Evolutionary conservation across 2,329 filamentous ascomycete species (phyloP), one percentile per base, ranked within the genome.

Genomic region (Epichloe sibirici): DNA sequence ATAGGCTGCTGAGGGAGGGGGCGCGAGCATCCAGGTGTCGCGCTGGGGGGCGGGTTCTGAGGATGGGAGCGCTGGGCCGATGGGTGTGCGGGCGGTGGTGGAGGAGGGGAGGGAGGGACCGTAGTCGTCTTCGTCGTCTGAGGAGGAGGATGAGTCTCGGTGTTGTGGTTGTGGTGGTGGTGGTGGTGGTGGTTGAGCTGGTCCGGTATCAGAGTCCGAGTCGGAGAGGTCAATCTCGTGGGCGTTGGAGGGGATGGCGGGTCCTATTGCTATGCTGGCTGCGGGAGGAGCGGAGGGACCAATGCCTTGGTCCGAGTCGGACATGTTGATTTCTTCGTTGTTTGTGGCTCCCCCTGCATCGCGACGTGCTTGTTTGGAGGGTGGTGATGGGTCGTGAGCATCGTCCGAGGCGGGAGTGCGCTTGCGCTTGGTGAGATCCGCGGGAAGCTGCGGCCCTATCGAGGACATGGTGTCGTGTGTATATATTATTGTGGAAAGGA

Each of bases 21-120:
- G 86, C 1, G 81, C 78, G 46, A 89, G 74, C 86, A 90, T 90
- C 86, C 86, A 90, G 62, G 88, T 84, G 71, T 95, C 90, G 61
- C 91, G 83, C 64, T 85, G 78, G 5, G 5, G 77, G 48, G 78
- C 75, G 17, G 67, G 59, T 39, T 72, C 63, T 5, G 69, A 58
- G 13, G 63, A 58, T 3, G 66, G 63, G 1, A 66, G 58, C 11
- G 69, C 61, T 4, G 68, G 66, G 13, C 69, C 69, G 43, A 67
- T 65, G 51, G 62, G 77, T 58, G 80, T 77, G 5, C 74, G 73
- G 28, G 65, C 56, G 60, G 65, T 62, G 7, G 74, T 66, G 8
- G 72, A 70, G 2, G 37, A 28, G n/a, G 81, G 78, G 4, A 81
- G 76, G 15, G 79, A 72, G 12, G 81, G 81, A 1, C 81, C 81